These are phyloP conservation scores for Fremontodendron californicum DNA, from an alignment of 345 rosid genomes.

Conservation along the genomic window DNA sequence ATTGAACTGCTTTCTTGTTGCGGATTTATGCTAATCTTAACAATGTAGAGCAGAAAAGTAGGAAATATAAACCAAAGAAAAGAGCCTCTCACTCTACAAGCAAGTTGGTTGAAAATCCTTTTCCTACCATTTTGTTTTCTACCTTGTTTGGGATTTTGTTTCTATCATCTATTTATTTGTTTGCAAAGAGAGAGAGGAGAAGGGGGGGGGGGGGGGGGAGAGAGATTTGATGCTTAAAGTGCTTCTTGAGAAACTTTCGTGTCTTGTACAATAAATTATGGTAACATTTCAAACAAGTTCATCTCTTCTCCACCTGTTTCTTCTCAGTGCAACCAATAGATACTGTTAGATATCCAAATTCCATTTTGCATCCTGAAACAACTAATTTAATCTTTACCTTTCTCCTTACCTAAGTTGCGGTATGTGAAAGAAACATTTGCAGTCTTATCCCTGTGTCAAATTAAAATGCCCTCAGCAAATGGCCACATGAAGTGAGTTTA, in stretches of 20 bases:
- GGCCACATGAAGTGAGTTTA: not conserved
- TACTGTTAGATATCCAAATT: not conserved
- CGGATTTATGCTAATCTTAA: constrained; percentile 35
- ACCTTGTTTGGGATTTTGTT: not conserved
- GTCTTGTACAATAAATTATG: not conserved
- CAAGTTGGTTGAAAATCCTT: constrained; percentile 23
- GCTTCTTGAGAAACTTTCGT: not conserved
- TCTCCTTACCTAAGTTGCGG: not conserved
- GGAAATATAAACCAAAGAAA: constrained; percentile 15
- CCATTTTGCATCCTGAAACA: not conserved
- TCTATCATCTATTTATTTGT: not conserved
- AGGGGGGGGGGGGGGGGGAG: not conserved
- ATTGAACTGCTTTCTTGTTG: constrained; percentile 10
- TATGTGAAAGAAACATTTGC: not conserved
- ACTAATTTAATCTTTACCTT: not conserved
- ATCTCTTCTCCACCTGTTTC: not conserved
- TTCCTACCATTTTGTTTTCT: not conserved
- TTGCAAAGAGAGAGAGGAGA: not conserved
- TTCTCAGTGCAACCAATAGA: not conserved
- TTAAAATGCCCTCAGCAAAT: not conserved
- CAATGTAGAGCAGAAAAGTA: constrained; percentile 15
- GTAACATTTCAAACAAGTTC: not conserved
- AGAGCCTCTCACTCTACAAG: not conserved
- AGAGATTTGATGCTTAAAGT: not conserved
- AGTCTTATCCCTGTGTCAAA: not conserved